Conservation (phyloP, 164 flowering plant species). For the Tinospora cordifolia region DNA sequence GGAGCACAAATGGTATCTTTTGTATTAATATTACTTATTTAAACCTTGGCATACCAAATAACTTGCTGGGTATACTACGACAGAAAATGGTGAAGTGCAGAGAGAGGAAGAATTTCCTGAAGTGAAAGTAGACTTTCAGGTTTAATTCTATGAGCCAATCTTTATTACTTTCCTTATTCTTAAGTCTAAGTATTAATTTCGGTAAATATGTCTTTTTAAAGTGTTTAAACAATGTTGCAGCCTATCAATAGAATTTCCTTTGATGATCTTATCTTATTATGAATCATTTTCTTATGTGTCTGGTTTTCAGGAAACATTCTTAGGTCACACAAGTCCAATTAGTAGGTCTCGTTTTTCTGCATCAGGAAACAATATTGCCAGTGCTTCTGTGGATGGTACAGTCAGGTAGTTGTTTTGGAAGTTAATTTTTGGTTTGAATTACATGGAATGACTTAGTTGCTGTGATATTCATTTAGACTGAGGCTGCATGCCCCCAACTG, state of each 20-base stretch:
- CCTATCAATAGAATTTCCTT: neutral
- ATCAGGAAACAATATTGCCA: conserved; percentile 88
- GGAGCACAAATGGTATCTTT: neutral
- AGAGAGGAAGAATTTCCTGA: conserved; percentile 76
- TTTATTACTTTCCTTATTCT: neutral
- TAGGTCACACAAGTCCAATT: conserved; percentile 92
- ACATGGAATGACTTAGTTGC: neutral
- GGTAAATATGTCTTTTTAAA: no score
- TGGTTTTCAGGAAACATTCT: conserved; percentile 69
- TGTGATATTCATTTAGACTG: neutral
- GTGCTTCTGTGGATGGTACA: conserved; percentile 93
- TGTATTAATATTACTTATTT: neutral
- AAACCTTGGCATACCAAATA: neutral
- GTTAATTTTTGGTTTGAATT: neutral
- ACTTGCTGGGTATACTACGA: conserved; percentile 13
- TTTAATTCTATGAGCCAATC: conserved; percentile 16
- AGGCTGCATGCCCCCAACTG: neutral
- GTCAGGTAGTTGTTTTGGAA: conserved; percentile 52
- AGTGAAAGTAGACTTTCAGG: conserved; percentile 79
- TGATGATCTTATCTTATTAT: neutral
- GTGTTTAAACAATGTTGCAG: neutral
- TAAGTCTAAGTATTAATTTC: neutral
- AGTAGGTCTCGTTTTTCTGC: conserved; percentile 87
- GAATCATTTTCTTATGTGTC: neutral
- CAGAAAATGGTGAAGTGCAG: conserved; percentile 41